These are phyloP conservation scores for Closterium sp. DNA, from an alignment of 139 green algal species.

Conservation along the genomic window DNA sequence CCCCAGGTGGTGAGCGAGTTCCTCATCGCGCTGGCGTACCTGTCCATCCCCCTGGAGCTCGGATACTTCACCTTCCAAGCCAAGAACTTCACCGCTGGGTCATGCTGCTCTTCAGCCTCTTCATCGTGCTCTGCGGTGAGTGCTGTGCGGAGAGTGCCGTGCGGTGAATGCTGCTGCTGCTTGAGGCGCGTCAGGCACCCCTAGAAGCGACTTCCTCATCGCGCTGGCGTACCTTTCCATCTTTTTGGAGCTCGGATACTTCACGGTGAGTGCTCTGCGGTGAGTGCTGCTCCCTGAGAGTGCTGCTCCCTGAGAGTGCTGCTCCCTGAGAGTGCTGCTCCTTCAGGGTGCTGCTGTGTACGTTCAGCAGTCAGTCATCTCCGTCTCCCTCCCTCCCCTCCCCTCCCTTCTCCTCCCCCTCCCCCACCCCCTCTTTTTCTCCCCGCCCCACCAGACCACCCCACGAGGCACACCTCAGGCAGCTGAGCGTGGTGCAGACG, in stretches of 20 bases:
- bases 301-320: no score
- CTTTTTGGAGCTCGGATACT: conserved; percentile 42
- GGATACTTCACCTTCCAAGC: conserved; percentile 29
- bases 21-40: conserved; percentile 40
- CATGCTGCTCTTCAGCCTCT: conserved; percentile 33
- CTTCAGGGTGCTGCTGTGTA: no score
- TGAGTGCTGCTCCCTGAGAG: no score
- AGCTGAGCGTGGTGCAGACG: no score
- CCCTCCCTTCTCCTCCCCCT: not conserved
- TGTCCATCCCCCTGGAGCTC: conserved; percentile 48
- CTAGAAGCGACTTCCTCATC: conserved; percentile 44
- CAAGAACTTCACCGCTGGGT: conserved; percentile 32
- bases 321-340: no score
- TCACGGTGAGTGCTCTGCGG: no score
- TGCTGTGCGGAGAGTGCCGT: not conserved
- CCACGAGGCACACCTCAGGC: no score
- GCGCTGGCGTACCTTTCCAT: conserved; percentile 46
- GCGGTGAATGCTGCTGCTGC: no score
- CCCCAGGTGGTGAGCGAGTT: no score
- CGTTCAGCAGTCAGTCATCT: no score
- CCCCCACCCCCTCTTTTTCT: not conserved
- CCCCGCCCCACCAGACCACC: no score
- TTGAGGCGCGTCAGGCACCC: no score
- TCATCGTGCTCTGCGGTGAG: conserved; percentile 39
- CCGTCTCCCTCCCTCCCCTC: not conserved